phyloP scores from a whole-genome alignment of 106 monocot species.

The Posidonia australis region DNA sequence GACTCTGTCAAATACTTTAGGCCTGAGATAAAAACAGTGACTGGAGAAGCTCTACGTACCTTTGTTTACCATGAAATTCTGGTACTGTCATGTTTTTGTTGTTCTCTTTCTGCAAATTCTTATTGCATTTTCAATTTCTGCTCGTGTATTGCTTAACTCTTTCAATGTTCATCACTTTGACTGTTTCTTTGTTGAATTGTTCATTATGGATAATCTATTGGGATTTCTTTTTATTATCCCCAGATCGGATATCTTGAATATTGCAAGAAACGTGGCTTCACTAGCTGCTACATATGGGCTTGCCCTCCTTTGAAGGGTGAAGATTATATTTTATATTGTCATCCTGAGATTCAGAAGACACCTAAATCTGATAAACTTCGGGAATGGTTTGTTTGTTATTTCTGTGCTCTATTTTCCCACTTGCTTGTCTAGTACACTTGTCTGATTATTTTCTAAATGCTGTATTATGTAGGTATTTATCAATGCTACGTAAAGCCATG shows the following conservation, averaged over 20 bases:
- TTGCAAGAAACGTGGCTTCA: conserved; percentile 90
- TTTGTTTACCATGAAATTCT: conserved; percentile 99
- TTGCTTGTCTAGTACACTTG: background rate
- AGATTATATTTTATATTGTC: conserved; percentile 99
- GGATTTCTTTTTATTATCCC: conserved; percentile 2
- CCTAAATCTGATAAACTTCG: conserved; percentile 97
- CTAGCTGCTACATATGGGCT: conserved; percentile 99
- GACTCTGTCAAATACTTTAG: conserved; percentile 99
- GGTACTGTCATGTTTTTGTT: conserved; percentile 31
- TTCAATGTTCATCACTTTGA: background rate
- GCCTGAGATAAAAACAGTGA: conserved; percentile 78
- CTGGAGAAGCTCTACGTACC: conserved; percentile 91
- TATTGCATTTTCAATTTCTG: background rate
- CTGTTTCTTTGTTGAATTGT: background rate
- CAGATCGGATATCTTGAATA: conserved; percentile 99
- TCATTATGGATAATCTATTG: background rate
- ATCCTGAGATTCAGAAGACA: conserved; percentile 99
- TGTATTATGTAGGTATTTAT: conserved; percentile 52
- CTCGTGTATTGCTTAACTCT: background rate
- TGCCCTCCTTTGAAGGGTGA: conserved; percentile 98
- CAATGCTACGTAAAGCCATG: conserved; percentile 78
- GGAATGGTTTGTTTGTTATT: conserved; percentile 49
- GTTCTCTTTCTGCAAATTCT: background rate
- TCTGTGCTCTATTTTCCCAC: background rate
- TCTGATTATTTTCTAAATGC: background rate